Percentiles rank a stretch among this genome's conserved stretches.
phyloP scores from a whole-genome alignment of 805 yeast species.

The Tetrapisispora phaffii region DNA sequence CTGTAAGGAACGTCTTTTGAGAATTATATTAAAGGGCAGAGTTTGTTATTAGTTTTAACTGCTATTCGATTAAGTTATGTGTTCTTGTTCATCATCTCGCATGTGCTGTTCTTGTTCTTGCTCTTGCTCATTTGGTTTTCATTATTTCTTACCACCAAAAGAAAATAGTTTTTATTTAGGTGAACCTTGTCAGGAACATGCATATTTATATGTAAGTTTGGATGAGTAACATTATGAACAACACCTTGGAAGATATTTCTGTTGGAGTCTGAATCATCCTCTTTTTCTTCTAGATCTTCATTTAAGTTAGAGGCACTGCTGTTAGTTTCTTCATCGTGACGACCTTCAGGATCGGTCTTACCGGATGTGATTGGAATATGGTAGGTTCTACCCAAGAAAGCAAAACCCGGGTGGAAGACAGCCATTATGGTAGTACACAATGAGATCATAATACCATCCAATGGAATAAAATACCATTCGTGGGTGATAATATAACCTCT shows the following conservation, averaged over 20 bases:
- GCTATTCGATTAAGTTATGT: no score
- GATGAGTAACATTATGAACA: neutral
- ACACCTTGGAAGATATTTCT: slow-evolving; percentile 1
- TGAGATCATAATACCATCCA: slow-evolving; percentile 56
- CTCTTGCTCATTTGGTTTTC: neutral
- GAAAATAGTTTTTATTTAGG: neutral
- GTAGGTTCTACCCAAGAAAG: slow-evolving; percentile 31
- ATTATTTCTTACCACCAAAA: neutral
- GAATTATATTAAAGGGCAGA: no score
- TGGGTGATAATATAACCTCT: slow-evolving; percentile 51
- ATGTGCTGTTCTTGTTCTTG: neutral
- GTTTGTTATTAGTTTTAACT: no score
- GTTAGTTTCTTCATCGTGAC: neutral
- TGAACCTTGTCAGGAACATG: neutral
- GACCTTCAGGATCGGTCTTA: slow-evolving; percentile 12
- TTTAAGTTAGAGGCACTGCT: neutral
- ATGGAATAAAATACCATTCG: slow-evolving; percentile 48
- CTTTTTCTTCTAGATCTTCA: neutral
- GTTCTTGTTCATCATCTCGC: no score
- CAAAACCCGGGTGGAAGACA: slow-evolving; percentile 54
- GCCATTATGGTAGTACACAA: slow-evolving; percentile 40
- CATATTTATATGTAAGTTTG: slow-evolving; percentile 1
- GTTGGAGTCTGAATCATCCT: neutral
- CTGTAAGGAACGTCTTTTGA: no score
- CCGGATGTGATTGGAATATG: slow-evolving; percentile 20